Evolutionary conservation across 2,329 filamentous ascomycete genomes (phyloP).

Genomic region (Sphaerulina vaccinii): DNA sequence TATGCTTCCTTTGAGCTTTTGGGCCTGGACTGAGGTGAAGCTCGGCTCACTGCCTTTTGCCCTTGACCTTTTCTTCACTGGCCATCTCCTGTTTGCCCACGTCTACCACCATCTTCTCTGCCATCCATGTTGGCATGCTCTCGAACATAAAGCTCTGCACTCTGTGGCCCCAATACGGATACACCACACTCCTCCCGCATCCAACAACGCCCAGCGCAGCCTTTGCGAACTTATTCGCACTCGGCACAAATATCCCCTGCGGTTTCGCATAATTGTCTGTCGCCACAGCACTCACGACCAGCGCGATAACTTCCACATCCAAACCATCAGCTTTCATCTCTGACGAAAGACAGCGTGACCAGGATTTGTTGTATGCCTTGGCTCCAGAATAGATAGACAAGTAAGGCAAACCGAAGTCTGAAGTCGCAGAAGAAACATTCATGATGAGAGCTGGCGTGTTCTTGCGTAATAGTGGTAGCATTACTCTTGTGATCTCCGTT

Average conservation of each 20-base stretch:
- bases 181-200: slow-evolving; percentile 24
- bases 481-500: slow-evolving; percentile 47
- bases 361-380: slow-evolving; percentile 49
- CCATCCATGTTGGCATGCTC: slow-evolving; percentile 17
- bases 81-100: not conserved
- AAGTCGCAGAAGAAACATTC: slow-evolving; percentile 51
- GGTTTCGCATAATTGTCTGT: slow-evolving; percentile 21
- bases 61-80: not conserved
- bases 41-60: not conserved
- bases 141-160: slow-evolving; percentile 25
- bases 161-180: slow-evolving; percentile 31
- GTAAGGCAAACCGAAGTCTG: slow-evolving; percentile 48
- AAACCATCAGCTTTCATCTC: slow-evolving; percentile 45
- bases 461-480: slow-evolving; percentile 47
- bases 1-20: too few relatives aligned
- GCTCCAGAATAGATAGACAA: slow-evolving; percentile 47
- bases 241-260: slow-evolving; percentile 20
- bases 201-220: slow-evolving; percentile 26
- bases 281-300: slow-evolving; percentile 21
- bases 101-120: not conserved
- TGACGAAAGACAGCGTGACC: slow-evolving; percentile 42
- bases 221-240: slow-evolving; percentile 23
- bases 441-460: slow-evolving; percentile 50
- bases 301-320: slow-evolving; percentile 40
- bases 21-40: not conserved